Evolutionary conservation across 306 rosid genomes (phyloP), one percentile per base, ranked within the genome.

Genomic region (Vigna mungo): DNA sequence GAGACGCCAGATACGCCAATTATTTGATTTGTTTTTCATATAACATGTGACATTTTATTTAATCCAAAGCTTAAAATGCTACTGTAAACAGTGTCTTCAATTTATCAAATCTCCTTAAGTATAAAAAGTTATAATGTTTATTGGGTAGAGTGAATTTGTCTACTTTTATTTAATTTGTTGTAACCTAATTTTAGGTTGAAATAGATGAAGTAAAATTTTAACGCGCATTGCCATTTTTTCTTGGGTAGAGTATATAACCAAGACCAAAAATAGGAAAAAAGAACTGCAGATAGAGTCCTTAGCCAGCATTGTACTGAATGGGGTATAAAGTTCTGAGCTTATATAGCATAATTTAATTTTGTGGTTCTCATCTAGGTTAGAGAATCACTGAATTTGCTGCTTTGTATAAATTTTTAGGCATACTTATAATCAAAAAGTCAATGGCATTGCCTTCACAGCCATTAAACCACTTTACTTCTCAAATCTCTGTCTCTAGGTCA

Each of bases 171-270:
- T 37, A 34, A 44, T 47, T 63, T 30, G 51, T 70, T 36, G 68
- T 27, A 27, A 78, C 55, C 46, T 54, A 52, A 75, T 21, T 60
- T 69, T 69, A 23, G 77, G 61, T 78, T 66, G 68, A 60, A 27
- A 75, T 60, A 67, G 36, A 48, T 78, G 37, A 39, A 51, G 64
- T 49, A 41, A 41, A 39, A 65, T 23, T 37, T 46, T 78, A 75
- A 49, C 52, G 71, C 72, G 27, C 69, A 39, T 70, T 76, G 49
- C 71, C 74, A 61, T 72, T 83, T 72, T 69, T 69, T 43, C 44
- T 56, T 36, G 25, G 20, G 74, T 47, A 51, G 68, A 12, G 43
- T 53, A 23, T 46, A 68, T n/a, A 62, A 46, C 63, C 23, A 71
- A 37, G 17, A 79, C 48, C 67, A 71, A 12, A 61, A 37, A 61